Evolutionary conservation across 257 asterid species (phyloP).

Genomic region (Coffea canephora): DNA sequence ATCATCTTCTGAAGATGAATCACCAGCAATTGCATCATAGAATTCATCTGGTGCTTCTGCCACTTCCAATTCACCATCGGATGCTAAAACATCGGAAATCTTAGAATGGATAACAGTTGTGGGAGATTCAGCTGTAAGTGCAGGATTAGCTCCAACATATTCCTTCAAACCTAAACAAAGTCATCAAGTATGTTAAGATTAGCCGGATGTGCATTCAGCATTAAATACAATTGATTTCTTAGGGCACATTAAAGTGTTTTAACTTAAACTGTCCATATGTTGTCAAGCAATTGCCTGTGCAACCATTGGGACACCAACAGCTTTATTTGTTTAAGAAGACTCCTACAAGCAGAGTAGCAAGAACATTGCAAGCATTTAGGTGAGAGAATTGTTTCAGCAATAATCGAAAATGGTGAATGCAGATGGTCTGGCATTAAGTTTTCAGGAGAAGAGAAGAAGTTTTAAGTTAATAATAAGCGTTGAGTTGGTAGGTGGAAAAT

Average conservation of each 20-base stretch:
- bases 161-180: conserved; percentile 78
- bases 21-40: conserved; percentile 77
- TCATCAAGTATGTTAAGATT: conserved; percentile 17
- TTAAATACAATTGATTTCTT: not conserved
- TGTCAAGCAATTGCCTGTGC: conserved; percentile 8
- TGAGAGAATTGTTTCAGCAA: not conserved
- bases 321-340: not conserved
- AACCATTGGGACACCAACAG: not conserved
- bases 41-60: conserved; percentile 71
- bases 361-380: not conserved
- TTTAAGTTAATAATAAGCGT: not conserved
- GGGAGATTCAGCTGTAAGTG: conserved; percentile 40
- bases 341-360: not conserved
- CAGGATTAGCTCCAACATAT: conserved; percentile 89
- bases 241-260: not conserved
- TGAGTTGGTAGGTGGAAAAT: not conserved
- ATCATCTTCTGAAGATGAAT: conserved; percentile 67
- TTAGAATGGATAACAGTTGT: conserved; percentile 54
- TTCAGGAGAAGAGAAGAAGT: conserved; percentile 6
- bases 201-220: not conserved
- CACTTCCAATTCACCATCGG: conserved; percentile 62
- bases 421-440: not conserved
- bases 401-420: not conserved
- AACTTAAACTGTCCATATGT: not conserved
- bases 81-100: conserved; percentile 48